Evolutionary conservation across 805 yeast genomes (phyloP).

Genomic region (Yamadazyma endophytica): DNA sequence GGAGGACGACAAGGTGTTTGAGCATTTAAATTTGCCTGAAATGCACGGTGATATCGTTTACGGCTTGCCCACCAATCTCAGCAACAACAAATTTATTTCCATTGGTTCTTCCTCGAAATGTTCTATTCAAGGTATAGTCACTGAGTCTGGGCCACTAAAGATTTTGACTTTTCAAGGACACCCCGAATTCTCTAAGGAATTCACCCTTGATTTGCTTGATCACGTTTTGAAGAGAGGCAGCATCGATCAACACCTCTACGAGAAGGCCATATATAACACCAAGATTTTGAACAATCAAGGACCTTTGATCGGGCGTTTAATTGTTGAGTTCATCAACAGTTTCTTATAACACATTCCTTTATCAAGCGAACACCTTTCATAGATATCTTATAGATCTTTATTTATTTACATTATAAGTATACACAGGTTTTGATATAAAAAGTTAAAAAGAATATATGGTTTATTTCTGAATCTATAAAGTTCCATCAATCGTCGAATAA

Average conservation of each 20-base stretch:
- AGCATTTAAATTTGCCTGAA: conserved; percentile 32
- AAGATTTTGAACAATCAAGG: conserved; percentile 38
- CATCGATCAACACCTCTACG: conserved; percentile 22
- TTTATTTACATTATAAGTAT: no score
- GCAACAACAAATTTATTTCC: conserved; percentile 22
- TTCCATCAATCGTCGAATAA: conserved; percentile 14
- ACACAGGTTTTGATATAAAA: no score
- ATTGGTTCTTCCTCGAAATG: conserved; percentile 58
- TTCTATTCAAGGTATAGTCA: conserved; percentile 60
- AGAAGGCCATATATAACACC: conserved; percentile 26
- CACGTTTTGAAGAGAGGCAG: conserved; percentile 11
- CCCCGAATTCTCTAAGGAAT: conserved; percentile 64
- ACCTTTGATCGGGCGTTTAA: conserved; percentile 28
- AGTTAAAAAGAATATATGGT: not conserved
- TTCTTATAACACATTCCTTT: not conserved
- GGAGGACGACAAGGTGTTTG: conserved; percentile 5
- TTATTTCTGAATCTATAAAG: not conserved
- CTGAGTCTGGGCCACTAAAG: conserved; percentile 38
- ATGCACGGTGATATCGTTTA: conserved; percentile 38
- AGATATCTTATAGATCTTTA: conserved; percentile 1
- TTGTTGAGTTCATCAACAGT: conserved; percentile 25
- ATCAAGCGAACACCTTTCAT: conserved; percentile 3
- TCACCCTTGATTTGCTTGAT: conserved; percentile 21
- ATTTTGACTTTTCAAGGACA: conserved; percentile 82
- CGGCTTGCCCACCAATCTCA: conserved; percentile 33